Base-by-base conservation (phyloP, 257 asterid species). In the Fraxinus anomala region DNA sequence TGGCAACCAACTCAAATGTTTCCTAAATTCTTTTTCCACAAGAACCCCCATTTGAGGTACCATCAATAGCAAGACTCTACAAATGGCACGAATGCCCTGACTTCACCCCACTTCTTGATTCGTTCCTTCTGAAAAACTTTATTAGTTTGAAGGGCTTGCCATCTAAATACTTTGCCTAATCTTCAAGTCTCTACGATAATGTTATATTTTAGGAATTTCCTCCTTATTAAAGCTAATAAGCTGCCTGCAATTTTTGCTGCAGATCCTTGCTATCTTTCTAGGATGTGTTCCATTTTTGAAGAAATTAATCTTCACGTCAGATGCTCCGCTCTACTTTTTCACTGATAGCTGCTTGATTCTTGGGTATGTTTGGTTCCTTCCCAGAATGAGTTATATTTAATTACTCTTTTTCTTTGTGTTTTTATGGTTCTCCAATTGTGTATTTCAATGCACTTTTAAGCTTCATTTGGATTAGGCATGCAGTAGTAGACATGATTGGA, bases 281-380 rank as follows among this genome's bases (percentile, higher is more conserved):
- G 99, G 99, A 81, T 91, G 98, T 44, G 89, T 93, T 73, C 98
- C 99, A 56, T 82, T 86, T 85, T 76, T 96, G 87, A 96, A 88
- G 92, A 87, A 86, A 71, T 75, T 89, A 85, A 80, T 96, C 84
- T 89, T 96, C 83, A 92, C 99, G 59, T 21, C 93, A 67, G 97
- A 96, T 85, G 97, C 97, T 85, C 98, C 98, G 28, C 83, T 96
- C 68, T 96, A 93, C 91, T 93, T 96, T 87, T 93, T 96, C 78
- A 91, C 99, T 0, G 98, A 96, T 88, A 96, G 99, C 89, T 96
- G 97, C 84, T 31, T 93, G 90, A 96, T 96, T 86, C 99, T 96
- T 70, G 99, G 99, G 98, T 93, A 93, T 75, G 88, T 73, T 80
- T 66, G 75, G 51, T 73, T 83, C 76, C 80, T 47, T 82, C 42